Base-by-base conservation (phyloP, 2,329 filamentous ascomycete genomes). In the Fusarium sp. region DNA sequence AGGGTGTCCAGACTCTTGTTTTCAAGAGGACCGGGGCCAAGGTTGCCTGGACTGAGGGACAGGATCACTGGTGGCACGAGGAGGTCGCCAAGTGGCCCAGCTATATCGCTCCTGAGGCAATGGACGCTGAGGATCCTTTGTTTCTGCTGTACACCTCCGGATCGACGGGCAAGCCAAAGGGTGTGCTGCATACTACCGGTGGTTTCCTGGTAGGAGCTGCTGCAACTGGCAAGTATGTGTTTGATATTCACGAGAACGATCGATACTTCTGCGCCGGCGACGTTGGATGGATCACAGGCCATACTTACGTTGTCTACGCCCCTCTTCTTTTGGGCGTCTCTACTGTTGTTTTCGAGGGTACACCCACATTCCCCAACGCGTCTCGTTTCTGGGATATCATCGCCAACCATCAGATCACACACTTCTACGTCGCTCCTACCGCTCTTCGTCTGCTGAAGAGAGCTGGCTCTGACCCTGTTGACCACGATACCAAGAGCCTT, bases 381-480 rank as follows among this genome's bases (percentile, higher is more conserved):
- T 96, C 93, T 61, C 88, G 94, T 68, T 97, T 97, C 83, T 97
- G 94, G 94, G 93, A 97, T 68, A 93, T 97, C 46, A 93, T 97
- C 77, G 91, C 92, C 67, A 91, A 94, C 83, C 90, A 97, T 82
- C 84, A 91, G 64, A 91, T 97, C 66, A 97, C 93, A 17, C 94
- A 97, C 73, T 97, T 97, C 83, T 97, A 97, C 77, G 94, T 97
- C 59, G 94, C 94, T 1, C 94, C 94, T 7, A 97, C 94, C 17
- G 94, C 94, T 7, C 83, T 97, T 76, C 88, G 94, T 69, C 79
- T 97, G 68, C 83, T 97, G 75, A 97, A 97, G 88, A 91, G 94
- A 71, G 94, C 94, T 34, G 94, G 94, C 56, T 89, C 97, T 75
- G 86, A 97, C 72, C 92, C 94, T 74, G 91, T 92, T 80, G 34